Evolutionary conservation across 805 yeast genomes (phyloP).

Genomic region (Hanseniaspora pseudoguilliermondii): DNA sequence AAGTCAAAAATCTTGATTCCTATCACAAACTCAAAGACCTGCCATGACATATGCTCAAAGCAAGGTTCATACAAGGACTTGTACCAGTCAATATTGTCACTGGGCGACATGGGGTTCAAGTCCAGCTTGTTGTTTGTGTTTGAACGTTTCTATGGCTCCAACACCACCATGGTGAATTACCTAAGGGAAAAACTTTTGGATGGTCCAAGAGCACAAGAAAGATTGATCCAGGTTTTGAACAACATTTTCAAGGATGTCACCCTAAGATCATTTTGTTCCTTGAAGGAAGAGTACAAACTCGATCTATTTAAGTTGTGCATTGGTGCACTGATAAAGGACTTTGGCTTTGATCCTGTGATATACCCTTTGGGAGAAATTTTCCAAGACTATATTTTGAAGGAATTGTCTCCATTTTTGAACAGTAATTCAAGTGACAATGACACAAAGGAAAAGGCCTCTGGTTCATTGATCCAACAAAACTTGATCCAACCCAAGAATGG

Average conservation of each 20-base stretch:
- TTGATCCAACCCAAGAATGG: background rate
- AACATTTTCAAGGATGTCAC: constrained; percentile 22
- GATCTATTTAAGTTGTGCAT: constrained; percentile 44
- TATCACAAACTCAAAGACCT: constrained; percentile 52
- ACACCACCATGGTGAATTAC: constrained; percentile 43
- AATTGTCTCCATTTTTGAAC: constrained; percentile 51
- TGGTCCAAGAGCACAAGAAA: constrained; percentile 26
- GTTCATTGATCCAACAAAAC: background rate
- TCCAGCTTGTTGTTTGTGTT: constrained; percentile 49
- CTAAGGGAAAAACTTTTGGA: constrained; percentile 32
- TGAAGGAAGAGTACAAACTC: constrained; percentile 35
- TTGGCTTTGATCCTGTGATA: constrained; percentile 62
- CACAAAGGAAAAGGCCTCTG: too few relatives aligned
- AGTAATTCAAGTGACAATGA: background rate
- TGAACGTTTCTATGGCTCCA: constrained; percentile 48
- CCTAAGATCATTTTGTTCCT: constrained; percentile 27
- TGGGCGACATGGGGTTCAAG: constrained; percentile 47
- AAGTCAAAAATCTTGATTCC: constrained; percentile 32
- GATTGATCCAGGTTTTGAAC: constrained; percentile 24
- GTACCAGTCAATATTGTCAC: constrained; percentile 36
- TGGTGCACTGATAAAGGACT: constrained; percentile 65
- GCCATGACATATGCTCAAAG: constrained; percentile 34
- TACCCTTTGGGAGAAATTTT: constrained; percentile 56
- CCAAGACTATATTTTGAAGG: constrained; percentile 45
- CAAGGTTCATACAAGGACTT: constrained; percentile 19